Base-by-base conservation (phyloP, 129 eudicot species). In the Artemisia tridentata region DNA sequence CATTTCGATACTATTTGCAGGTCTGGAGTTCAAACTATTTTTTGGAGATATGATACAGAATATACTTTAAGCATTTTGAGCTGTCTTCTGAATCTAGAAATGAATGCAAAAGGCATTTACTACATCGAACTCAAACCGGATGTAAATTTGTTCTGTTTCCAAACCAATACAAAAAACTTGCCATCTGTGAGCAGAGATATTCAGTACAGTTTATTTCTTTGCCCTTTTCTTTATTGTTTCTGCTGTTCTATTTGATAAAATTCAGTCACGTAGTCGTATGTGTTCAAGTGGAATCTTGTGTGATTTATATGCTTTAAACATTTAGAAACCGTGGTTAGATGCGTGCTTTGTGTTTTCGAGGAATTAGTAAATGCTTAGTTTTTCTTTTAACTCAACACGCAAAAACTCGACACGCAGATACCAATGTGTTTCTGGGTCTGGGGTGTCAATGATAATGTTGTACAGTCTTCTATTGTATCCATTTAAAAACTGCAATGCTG, bases 111-210 rank as follows among this genome's bases (percentile, higher is more conserved):
- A 68, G 25, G 65, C 18, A 50, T 77, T 16, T 38, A 62, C 45
- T 34, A 77, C 58, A 62, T 77, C 29, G 41, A 69, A 68, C 60
- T 13, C 51, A 48, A 31, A 25, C 15, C 8, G 21, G 68, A 17
- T 75, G 69, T 67, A 75, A 59, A 76, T 77, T 60, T 13, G 25
- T 25, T 57, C 72, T 65, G 56, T 75, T 75, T 67, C 11, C 52
- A 46, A 66, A 65, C 16, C 47, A 53, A 47, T 47, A 25, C 19
- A 63, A 63, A 27, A 50, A 19, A 17, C 13, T 46, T 55, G 73
- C 66, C 63, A 65, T 65, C 20, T 55, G 58, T 74, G 65, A 54
- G 66, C 68, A 75, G 58, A 74, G 10, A 64, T 65, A n/a, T 65
- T 57, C 25, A 68, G 47, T 68, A 60, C 47, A 68, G 46, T 55